These are phyloP conservation scores for Xylariomycetidae sp. DNA, from an alignment of 2,329 filamentous ascomycete genomes.

Conservation along the genomic window DNA sequence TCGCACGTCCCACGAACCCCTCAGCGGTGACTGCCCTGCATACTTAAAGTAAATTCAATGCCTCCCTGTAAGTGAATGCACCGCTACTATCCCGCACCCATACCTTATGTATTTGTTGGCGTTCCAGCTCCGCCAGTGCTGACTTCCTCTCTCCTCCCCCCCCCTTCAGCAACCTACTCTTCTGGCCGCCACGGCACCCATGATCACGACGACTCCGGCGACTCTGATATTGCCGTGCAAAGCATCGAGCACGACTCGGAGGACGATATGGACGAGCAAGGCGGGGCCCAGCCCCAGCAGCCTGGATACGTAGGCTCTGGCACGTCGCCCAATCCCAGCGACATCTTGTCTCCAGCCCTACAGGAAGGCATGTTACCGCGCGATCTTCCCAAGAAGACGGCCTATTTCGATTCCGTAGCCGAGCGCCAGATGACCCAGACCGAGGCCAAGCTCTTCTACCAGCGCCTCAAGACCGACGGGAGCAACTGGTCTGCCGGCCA, in stretches of 20 bases:
- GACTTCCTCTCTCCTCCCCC: too few species aligned
- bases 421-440: conserved; percentile 93
- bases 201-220: conserved; percentile 32
- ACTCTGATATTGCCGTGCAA: conserved; percentile 27
- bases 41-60: too few species aligned
- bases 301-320: too few species aligned
- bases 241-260: conserved; percentile 27
- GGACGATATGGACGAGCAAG: conserved; percentile 22
- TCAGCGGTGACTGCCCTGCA: too few species aligned
- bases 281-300: too few species aligned
- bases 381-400: conserved; percentile 63
- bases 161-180: too few species aligned
- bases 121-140: too few species aligned
- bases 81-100: too few species aligned
- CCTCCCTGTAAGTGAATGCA: too few species aligned
- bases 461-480: conserved; percentile 46
- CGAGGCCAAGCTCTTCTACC: conserved; percentile 94
- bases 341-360: conserved; percentile 17
- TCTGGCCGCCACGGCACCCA: conserved; percentile 22
- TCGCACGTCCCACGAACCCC: too few species aligned
- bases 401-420: conserved; percentile 87
- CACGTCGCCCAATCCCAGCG: conserved; percentile 9
- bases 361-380: conserved; percentile 53
- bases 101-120: too few species aligned
- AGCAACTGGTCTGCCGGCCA: conserved; percentile 33